These are phyloP conservation scores for Hymenoscyphus fraxineus DNA, from an alignment of 2,329 filamentous ascomycete species.

Conservation along the genomic window DNA sequence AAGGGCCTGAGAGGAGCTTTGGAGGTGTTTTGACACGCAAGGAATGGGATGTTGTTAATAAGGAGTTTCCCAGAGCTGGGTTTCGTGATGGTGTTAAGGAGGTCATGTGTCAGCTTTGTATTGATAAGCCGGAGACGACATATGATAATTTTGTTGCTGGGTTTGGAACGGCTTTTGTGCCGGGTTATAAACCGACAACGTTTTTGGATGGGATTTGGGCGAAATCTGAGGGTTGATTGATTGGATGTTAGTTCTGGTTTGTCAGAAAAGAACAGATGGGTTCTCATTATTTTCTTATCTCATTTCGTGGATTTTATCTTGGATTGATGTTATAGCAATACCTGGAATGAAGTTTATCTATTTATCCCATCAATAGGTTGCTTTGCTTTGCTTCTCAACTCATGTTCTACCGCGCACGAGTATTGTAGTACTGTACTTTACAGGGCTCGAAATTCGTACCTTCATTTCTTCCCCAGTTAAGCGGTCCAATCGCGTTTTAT, in stretches of 20 bases:
- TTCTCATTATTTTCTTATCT: no score
- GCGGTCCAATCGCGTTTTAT: background rate
- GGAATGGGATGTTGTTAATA: slow-evolving; percentile 29
- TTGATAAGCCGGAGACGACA: slow-evolving; percentile 36
- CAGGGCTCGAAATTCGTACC: background rate
- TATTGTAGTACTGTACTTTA: no score
- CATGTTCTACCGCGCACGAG: background rate
- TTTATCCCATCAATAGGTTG: background rate
- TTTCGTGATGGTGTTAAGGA: slow-evolving; percentile 34
- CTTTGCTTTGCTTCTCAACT: background rate
- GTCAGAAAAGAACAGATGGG: no score
- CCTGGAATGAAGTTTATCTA: background rate
- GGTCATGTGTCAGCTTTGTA: slow-evolving; percentile 36
- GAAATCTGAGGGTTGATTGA: background rate
- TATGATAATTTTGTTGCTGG: slow-evolving; percentile 35
- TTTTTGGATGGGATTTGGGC: slow-evolving; percentile 3
- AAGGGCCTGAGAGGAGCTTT: slow-evolving; percentile 25
- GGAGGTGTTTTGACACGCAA: slow-evolving; percentile 25
- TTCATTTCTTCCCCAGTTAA: background rate
- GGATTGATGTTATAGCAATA: background rate
- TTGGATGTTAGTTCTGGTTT: no score
- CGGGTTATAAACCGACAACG: slow-evolving; percentile 3
- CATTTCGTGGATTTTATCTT: background rate
- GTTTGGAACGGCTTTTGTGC: slow-evolving; percentile 26
- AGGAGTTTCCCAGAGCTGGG: slow-evolving; percentile 33